Evolutionary conservation across 257 asterid species (phyloP).

Genomic region (Capsicum chinense): DNA sequence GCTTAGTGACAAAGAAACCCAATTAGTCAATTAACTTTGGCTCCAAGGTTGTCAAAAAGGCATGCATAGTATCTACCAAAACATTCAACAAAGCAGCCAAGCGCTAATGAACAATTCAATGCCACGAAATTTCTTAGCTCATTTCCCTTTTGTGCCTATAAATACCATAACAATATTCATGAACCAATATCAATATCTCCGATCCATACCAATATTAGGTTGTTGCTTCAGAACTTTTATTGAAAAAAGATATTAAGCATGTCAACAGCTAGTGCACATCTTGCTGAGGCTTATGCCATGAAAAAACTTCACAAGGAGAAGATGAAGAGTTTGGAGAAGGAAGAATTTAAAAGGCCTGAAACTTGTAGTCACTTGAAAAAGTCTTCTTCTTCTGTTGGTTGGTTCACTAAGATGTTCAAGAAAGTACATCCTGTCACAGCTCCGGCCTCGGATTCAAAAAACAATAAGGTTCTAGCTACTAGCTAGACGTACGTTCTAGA

Average conservation of each 20-base stretch:
- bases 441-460: not conserved
- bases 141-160: not conserved
- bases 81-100: not conserved
- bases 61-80: not conserved
- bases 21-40: not conserved
- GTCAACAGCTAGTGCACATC: conserved; percentile 21
- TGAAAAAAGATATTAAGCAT: not conserved
- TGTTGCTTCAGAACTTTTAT: not conserved
- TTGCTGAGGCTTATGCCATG: conserved; percentile 45
- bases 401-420: not conserved
- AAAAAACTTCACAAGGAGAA: conserved; percentile 38
- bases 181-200: not conserved
- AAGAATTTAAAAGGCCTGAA: conserved; percentile 15
- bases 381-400: not conserved
- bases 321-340: conserved; percentile 33
- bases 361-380: not conserved
- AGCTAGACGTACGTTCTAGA: not conserved
- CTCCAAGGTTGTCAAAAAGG: not conserved
- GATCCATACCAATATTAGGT: not conserved
- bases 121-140: not conserved
- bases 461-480: not conserved
- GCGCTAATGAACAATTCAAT: not conserved
- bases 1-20: not conserved
- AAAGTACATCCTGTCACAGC: conserved; percentile 25
- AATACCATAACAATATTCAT: not conserved